Conservation (phyloP, 257 asterid genomes). For the Salvia rosmarinus region DNA sequence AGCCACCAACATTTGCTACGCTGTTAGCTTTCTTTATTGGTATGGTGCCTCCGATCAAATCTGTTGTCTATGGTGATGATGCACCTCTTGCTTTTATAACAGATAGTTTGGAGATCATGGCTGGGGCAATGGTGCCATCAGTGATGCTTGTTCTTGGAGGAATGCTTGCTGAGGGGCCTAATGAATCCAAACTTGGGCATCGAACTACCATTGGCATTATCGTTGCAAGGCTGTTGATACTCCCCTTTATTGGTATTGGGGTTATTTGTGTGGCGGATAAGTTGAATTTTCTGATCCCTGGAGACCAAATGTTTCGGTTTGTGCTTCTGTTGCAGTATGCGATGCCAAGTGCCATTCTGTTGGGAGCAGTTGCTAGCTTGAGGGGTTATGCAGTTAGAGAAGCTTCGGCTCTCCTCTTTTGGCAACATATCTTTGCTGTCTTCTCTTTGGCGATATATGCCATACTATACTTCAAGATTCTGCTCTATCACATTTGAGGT, state of each 20-base stretch:
- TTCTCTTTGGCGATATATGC: slow-evolving; percentile 66
- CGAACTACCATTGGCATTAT: slow-evolving; percentile 71
- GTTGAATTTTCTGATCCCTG: slow-evolving; percentile 50
- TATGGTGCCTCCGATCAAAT: slow-evolving; percentile 73
- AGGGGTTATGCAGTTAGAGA: slow-evolving; percentile 87
- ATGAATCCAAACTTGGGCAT: slow-evolving; percentile 72
- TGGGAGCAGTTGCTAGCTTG: slow-evolving; percentile 92
- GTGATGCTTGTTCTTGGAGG: slow-evolving; percentile 94
- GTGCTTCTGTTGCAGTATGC: slow-evolving; percentile 90
- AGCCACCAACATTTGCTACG: slow-evolving; percentile 86
- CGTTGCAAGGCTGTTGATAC: slow-evolving; percentile 71
- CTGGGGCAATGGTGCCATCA: slow-evolving; percentile 90
- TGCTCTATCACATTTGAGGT: slow-evolving; percentile 51
- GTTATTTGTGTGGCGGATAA: slow-evolving; percentile 64
- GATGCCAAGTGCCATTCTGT: slow-evolving; percentile 82
- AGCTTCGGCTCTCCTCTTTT: slow-evolving; percentile 90
- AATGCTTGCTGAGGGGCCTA: slow-evolving; percentile 94
- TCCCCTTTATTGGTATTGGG: slow-evolving; percentile 72
- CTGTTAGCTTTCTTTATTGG: slow-evolving; percentile 76
- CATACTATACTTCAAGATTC: slow-evolving; percentile 66
- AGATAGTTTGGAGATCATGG: slow-evolving; percentile 80
- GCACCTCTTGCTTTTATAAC: slow-evolving; percentile 77
- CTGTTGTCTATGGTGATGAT: slow-evolving; percentile 65
- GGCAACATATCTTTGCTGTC: slow-evolving; percentile 83
- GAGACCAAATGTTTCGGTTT: slow-evolving; percentile 75